phyloP scores from a whole-genome alignment of 805 yeast genomes.

The Candida tibetensis region DNA sequence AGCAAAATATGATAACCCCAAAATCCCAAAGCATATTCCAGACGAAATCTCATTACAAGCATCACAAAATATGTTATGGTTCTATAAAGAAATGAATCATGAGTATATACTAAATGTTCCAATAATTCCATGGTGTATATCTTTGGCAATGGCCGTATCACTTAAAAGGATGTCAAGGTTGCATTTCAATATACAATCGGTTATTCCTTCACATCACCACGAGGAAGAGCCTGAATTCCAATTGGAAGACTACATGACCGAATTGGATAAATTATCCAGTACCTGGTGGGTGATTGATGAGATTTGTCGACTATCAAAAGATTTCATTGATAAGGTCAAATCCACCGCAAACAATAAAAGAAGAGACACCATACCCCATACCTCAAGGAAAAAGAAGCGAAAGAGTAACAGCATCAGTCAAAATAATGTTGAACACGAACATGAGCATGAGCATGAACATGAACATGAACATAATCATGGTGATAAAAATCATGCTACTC shows the following conservation, averaged over 20 bases:
- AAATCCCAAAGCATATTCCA: constrained; percentile 21
- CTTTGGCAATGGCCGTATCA: constrained; percentile 25
- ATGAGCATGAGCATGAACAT: too few relatives aligned
- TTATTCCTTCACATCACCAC: neutral
- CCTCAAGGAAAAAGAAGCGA: neutral
- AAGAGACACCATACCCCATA: neutral
- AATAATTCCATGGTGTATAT: constrained; percentile 23
- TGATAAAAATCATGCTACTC: too few relatives aligned
- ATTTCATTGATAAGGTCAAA: constrained; percentile 17
- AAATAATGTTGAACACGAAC: too few relatives aligned
- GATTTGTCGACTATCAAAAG: constrained; percentile 19
- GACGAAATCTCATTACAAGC: constrained; percentile 22
- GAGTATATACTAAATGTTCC: constrained; percentile 24
- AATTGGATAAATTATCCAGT: constrained; percentile 18
- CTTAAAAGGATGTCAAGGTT: constrained; percentile 18
- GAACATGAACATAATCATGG: neutral
- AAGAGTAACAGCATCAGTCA: too few relatives aligned
- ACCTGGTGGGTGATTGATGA: constrained; percentile 32
- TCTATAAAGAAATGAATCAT: constrained; percentile 17
- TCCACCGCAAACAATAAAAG: neutral
- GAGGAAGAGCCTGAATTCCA: constrained; percentile 8
- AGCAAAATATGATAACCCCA: constrained; percentile 21
- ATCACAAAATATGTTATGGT: constrained; percentile 26
- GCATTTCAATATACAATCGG: constrained; percentile 1
- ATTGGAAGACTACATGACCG: constrained; percentile 19